Evolutionary conservation across 768 basidiomycete genomes (phyloP), one percentile per base, ranked within the genome.

Genomic region (Suillus paluster): DNA sequence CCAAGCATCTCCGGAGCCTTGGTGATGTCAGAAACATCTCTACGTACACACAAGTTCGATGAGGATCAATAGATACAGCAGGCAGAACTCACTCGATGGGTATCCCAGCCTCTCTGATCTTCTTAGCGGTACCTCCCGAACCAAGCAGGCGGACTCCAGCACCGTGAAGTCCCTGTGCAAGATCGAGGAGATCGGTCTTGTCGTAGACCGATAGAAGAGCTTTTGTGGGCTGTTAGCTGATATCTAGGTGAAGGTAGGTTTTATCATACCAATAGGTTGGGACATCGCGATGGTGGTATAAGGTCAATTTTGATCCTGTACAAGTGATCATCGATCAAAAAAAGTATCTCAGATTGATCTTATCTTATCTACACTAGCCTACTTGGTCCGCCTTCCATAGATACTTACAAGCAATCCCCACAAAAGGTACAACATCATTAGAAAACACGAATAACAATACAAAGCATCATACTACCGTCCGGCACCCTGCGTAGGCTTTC

Each of bases 1-100:
- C 97, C 97, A 4, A 99, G 85, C 96, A 99, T 99, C 77, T 99
- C 97, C 5, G 97, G 97, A 0, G 95, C 95, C 70, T 96, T 97
- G 54, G 97, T 99, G 77, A 99, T 91, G 72, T 94, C 91, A 5
- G 97, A 93, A 59, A 99, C 95, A 84, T 99, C 97, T 65, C 97
- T 99, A 67, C 7, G 33, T n/a, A n/a, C n/a, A n/a, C n/a, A n/a
- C n/a, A n/a, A n/a, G n/a, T n/a, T n/a, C 48, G 2, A 19, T 19
- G 19, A 39, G 27, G 33, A 53, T 67, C 39, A 73, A 38, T 61
- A 57, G 59, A 17, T 48, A 25, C 50, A 36, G 14, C 14, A 57
- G 9, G n/a, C 57, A 61, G 61, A 27, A 84, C 93, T 66, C 71
- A 94, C 97, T 94, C 88, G 68, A 99, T 95, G 38, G 88, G 81